Percentiles rank a stretch among this genome's conserved stretches.
These are phyloP conservation scores for Ophiostoma australiae DNA, from an alignment of 2,329 filamentous ascomycete species.

Conservation along the genomic window DNA sequence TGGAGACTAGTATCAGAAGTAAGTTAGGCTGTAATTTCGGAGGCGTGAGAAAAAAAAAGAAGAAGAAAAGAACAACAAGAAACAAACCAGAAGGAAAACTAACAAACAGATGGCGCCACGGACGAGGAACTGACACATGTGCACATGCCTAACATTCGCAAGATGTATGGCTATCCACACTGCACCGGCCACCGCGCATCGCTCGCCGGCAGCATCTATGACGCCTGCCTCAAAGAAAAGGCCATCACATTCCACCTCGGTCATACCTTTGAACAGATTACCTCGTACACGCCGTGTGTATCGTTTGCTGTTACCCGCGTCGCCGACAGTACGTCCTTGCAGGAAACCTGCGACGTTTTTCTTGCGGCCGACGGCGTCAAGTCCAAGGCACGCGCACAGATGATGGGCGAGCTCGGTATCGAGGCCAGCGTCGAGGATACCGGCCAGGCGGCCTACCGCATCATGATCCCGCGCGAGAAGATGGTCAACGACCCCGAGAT, in stretches of 20 bases:
- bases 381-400: constrained; percentile 44
- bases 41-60: too few species aligned
- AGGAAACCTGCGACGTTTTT: not conserved
- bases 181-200: constrained; percentile 38
- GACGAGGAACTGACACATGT: constrained; percentile 67
- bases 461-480: constrained; percentile 65
- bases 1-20: not conserved
- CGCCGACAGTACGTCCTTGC: not conserved
- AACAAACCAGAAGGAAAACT: not conserved
- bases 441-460: constrained; percentile 71
- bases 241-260: not conserved
- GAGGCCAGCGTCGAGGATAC: constrained; percentile 53
- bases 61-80: too few species aligned
- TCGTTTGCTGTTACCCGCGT: not conserved
- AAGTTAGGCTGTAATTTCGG: not conserved
- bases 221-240: not conserved
- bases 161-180: constrained; percentile 65
- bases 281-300: not conserved
- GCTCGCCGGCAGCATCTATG: not conserved
- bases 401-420: constrained; percentile 51
- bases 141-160: constrained; percentile 42
- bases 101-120: constrained; percentile 69
- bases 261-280: not conserved
- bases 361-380: constrained; percentile 33
- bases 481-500: constrained; percentile 65